phyloP scores from a whole-genome alignment of 768 basidiomycete genomes.

The Tricholoma sp. region DNA sequence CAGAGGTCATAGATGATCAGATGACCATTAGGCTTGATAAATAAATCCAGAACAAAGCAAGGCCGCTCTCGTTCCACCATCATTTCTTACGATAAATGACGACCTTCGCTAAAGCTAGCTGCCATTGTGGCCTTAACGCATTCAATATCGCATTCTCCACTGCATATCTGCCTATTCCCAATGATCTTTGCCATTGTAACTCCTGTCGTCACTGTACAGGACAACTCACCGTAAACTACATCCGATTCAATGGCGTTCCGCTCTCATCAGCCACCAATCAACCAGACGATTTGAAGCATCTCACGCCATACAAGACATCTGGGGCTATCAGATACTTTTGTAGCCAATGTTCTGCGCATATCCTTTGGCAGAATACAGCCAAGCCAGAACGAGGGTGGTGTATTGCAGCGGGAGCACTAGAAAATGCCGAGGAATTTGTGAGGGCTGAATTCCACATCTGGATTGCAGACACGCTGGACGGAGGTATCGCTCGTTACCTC shows the following conservation, averaged over 20 bases:
- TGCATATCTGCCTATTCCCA: conserved; percentile 13
- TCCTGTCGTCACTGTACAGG: conserved; percentile 25
- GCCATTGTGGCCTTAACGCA: conserved; percentile 20
- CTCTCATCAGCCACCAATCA: conserved; percentile 4
- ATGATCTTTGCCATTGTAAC: conserved; percentile 24
- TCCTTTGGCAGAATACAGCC: conserved; percentile 9
- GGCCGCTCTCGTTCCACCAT: no score
- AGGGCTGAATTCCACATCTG: conserved; percentile 9
- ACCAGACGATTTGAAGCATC: conserved; percentile 9
- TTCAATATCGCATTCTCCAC: conserved; percentile 17
- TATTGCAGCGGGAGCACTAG: conserved; percentile 10
- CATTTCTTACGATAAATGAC: not conserved
- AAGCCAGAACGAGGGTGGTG: conserved; percentile 7
- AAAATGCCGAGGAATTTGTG: conserved; percentile 10
- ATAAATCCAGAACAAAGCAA: no score
- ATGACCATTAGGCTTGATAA: not conserved
- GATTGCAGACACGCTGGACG: conserved; percentile 14
- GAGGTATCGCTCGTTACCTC: conserved; percentile 14
- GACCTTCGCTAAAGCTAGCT: conserved; percentile 21
- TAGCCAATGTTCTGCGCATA: conserved; percentile 12
- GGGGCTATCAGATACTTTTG: conserved; percentile 14
- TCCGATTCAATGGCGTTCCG: conserved; percentile 10
- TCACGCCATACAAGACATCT: conserved; percentile 12
- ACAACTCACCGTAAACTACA: conserved; percentile 13
- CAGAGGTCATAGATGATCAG: not conserved